Evolutionary conservation across 2,329 filamentous ascomycete species (phyloP).

Genomic region (Xylariaceae sp.): DNA sequence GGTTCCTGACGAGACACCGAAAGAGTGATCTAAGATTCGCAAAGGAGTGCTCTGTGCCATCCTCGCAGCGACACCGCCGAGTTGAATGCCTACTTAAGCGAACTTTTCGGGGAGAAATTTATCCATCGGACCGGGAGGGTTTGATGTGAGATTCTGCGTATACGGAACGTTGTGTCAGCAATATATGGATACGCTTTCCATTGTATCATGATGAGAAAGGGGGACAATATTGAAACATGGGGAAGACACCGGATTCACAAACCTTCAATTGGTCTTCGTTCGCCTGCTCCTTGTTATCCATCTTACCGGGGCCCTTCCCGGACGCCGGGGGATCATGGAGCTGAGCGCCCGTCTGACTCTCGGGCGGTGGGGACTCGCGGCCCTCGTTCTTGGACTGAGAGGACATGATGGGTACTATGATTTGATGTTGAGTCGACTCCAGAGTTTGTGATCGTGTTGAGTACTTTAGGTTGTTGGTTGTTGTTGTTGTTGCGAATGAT

Average conservation of each 20-base stretch:
- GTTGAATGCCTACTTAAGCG: constrained; percentile 20
- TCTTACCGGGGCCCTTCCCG: constrained; percentile 53
- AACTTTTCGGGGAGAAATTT: constrained; percentile 57
- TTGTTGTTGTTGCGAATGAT: no score
- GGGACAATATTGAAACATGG: not conserved
- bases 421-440: not conserved
- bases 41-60: no score
- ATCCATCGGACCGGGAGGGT: constrained; percentile 61
- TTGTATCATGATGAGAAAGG: not conserved
- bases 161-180: constrained; percentile 4
- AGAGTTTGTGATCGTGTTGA: no score
- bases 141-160: constrained; percentile 50
- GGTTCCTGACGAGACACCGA: no score
- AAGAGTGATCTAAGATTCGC: no score
- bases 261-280: constrained; percentile 50
- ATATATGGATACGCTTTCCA: not conserved
- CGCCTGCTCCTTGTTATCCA: constrained; percentile 47
- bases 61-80: no score
- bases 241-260: constrained; percentile 13
- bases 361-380: constrained; percentile 72
- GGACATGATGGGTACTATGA: constrained; percentile 42
- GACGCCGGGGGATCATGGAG: constrained; percentile 51
- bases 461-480: not conserved
- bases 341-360: constrained; percentile 61
- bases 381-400: constrained; percentile 42